Base-by-base conservation (phyloP, 2,329 filamentous ascomycete genomes). In the Arthrobotrys conoides region DNA sequence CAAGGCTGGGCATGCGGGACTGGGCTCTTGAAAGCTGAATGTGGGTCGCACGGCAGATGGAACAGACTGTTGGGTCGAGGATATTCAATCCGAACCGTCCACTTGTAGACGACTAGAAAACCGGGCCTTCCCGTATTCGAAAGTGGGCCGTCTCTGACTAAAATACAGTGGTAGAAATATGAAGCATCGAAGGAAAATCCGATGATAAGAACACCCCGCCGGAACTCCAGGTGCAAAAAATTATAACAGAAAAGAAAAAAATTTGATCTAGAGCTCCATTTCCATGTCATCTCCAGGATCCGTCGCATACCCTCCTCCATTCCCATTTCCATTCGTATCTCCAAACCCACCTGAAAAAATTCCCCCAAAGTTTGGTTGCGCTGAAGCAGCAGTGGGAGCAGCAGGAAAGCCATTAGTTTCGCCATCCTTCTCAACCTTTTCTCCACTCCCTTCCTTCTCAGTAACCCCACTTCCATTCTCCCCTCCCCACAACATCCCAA, bases 211-310 rank as follows among this genome's bases (percentile, higher is more conserved):
- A 36, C 53, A 18, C 53, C 33, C 3, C 12, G 1, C 38, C 16
- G 6, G 22, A 59, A 59, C 53, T 59, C 57, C 57, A 22, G 2
- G 16, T 18, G 16, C 44, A 14, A 22, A 41, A 53, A 55, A 55
- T 27, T 55, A 44, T 16, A 3, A 53, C 12, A 8, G 24, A 18
- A 53, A 16, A 2, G 36, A 59, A 27, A 20, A 36, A 24, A 18
- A n/a, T n/a, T n/a, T n/a, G 24, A 20, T 18, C 57, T 69, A 75
- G 44, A 78, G 57, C 36, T 78, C 75, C 75, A 78, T 78, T 20
- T 78, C 75, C 51, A 71, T 78, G 59, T 78, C 75, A 30, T 71
- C 68, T 1, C 75, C 75, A 41, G 68, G 51, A 51, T 78, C 75
- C n/a, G 68, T 71, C n/a, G 53, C 41, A 69, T 72, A 72, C 6